Percentiles rank a stretch among this genome's conserved stretches.
These are phyloP conservation scores for Solanum stenotomum DNA, from an alignment of 257 asterid genomes.

Conservation along the genomic window DNA sequence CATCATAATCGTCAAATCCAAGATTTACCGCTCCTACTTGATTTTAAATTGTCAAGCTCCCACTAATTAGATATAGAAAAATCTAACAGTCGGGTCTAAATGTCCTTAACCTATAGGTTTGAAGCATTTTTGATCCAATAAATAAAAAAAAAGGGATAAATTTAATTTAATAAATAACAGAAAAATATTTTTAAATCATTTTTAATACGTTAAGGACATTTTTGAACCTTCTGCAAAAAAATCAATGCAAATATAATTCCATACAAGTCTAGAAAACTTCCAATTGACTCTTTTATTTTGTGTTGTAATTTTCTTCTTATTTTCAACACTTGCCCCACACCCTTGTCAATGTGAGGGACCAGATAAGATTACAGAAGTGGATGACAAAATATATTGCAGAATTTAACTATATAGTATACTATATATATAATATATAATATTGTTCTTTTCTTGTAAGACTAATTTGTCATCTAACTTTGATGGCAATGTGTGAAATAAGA, in stretches of 20 bases:
- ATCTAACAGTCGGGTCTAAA: no score
- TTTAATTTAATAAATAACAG: no score
- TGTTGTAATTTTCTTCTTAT: background rate
- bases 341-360: background rate
- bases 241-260: background rate
- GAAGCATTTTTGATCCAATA: no score
- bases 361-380: background rate
- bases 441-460: conserved; percentile 4
- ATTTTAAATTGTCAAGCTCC: background rate
- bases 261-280: background rate
- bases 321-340: background rate
- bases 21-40: background rate
- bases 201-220: no score
- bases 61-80: background rate
- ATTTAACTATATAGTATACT: background rate
- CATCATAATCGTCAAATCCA: background rate
- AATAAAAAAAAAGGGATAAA: fast-evolving
- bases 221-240: fast-evolving
- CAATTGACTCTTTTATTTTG: background rate
- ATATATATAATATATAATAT: background rate
- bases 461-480: no score
- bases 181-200: no score
- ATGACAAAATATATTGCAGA: background rate
- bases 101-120: no score
- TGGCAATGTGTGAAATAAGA: no score